phyloP scores from a whole-genome alignment of 805 yeast species.

The Candida morakotiae region DNA sequence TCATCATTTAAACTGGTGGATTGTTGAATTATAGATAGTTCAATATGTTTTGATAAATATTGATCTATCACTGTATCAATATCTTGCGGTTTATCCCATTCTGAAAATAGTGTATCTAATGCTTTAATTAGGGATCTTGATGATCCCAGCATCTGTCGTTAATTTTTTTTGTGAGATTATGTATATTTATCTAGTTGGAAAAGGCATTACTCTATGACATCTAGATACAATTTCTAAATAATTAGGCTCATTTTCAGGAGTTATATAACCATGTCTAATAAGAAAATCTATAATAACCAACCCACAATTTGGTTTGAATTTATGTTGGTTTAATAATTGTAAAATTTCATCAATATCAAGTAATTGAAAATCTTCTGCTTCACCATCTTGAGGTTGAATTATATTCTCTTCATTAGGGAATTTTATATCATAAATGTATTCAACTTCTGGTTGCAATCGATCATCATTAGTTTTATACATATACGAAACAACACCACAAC shows the following conservation, averaged over 20 bases:
- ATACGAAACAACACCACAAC: constrained; percentile 71
- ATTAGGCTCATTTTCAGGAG: constrained; percentile 62
- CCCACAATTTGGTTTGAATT: constrained; percentile 90
- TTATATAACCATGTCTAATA: constrained; percentile 75
- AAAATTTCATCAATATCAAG: constrained; percentile 58
- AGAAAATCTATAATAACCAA: constrained; percentile 77
- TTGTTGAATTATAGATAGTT: constrained; percentile 24
- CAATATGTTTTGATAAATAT: constrained; percentile 29
- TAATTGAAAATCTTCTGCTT: constrained; percentile 65
- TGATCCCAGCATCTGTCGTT: constrained; percentile 15
- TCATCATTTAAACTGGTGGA: constrained; percentile 31
- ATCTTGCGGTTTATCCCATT: constrained; percentile 13
- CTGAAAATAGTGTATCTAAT: constrained; percentile 20
- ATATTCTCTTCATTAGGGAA: constrained; percentile 39
- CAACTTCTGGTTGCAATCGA: constrained; percentile 85
- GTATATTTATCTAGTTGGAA: constrained; percentile 39
- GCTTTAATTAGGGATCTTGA: constrained; percentile 20
- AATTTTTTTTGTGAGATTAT: neutral
- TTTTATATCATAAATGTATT: constrained; percentile 70
- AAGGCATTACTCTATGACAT: constrained; percentile 68
- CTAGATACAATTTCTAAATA: constrained; percentile 56
- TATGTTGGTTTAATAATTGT: constrained; percentile 44
- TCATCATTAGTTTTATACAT: constrained; percentile 47
- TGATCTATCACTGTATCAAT: constrained; percentile 11
- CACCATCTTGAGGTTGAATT: constrained; percentile 53